These are phyloP conservation scores for Oldenlandia corymbosa DNA, from an alignment of 257 asterid species.

Conservation along the genomic window DNA sequence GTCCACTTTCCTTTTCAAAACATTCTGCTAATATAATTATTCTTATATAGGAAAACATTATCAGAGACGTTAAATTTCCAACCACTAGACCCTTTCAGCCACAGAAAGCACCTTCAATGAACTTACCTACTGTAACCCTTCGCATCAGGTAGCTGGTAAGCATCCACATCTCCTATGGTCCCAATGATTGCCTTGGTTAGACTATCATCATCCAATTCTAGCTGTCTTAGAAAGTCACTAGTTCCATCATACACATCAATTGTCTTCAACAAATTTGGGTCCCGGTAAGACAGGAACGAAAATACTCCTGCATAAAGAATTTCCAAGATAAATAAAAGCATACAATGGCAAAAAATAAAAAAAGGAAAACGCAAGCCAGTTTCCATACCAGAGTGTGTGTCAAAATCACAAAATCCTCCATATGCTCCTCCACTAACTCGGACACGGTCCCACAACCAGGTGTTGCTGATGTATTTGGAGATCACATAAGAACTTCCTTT, in stretches of 20 bases:
- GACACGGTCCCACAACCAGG: constrained; percentile 99
- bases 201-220: constrained; percentile 83
- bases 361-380: constrained; percentile 7
- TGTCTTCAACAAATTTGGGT: constrained; percentile 92
- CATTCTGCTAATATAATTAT: constrained; percentile 4
- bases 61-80: not conserved
- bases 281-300: constrained; percentile 91
- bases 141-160: constrained; percentile 96
- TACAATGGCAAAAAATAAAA: constrained; percentile 4
- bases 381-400: constrained; percentile 78
- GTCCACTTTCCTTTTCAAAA: not conserved
- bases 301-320: constrained; percentile 65
- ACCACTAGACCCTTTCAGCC: not conserved
- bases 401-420: constrained; percentile 97
- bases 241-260: constrained; percentile 89
- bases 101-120: not conserved
- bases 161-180: constrained; percentile 91
- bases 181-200: constrained; percentile 97
- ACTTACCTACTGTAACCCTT: constrained; percentile 93
- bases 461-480: constrained; percentile 67
- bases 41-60: not conserved
- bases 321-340: constrained; percentile 13
- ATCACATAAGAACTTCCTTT: constrained; percentile 92
- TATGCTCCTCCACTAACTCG: constrained; percentile 99
- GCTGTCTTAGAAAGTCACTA: constrained; percentile 70